These are phyloP conservation scores for Hirsutella rhossiliensis DNA, from an alignment of 2,329 filamentous ascomycete species.

Conservation along the genomic window DNA sequence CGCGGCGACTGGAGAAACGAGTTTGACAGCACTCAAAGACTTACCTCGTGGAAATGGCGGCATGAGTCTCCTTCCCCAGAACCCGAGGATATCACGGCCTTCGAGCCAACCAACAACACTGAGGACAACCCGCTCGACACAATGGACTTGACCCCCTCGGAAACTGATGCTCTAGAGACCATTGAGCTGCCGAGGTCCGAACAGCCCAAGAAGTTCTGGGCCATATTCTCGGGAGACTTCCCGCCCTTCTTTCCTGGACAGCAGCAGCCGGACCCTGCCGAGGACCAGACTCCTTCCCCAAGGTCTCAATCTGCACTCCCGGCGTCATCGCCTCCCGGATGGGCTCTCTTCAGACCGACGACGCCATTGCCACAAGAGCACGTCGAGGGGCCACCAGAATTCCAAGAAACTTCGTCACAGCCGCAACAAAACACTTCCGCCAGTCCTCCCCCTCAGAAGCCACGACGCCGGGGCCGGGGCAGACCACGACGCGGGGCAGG, in stretches of 20 bases:
- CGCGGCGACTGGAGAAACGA: background rate
- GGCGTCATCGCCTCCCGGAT: no score
- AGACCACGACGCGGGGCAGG: no score
- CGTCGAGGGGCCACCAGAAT: background rate
- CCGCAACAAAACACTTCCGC: no score
- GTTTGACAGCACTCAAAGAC: background rate
- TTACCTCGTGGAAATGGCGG: constrained; percentile 1
- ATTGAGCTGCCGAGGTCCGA: background rate
- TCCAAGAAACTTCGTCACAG: no score
- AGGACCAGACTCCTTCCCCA: background rate
- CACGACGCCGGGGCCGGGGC: background rate
- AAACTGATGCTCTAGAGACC: background rate
- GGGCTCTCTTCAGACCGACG: no score
- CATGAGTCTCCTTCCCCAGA: constrained; percentile 2
- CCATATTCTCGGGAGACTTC: background rate
- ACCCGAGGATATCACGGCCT: background rate
- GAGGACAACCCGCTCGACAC: background rate
- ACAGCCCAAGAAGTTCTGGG: background rate
- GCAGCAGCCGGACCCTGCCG: background rate
- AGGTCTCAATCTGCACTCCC: no score
- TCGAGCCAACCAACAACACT: background rate
- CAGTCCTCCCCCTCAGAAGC: background rate
- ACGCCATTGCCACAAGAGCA: background rate
- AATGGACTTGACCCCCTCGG: background rate
- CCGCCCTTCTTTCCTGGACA: background rate